Percentiles rank a stretch among this genome's conserved stretches.
These are phyloP conservation scores for Lachnellula suecica DNA, from an alignment of 2,329 filamentous ascomycete species.

Conservation along the genomic window DNA sequence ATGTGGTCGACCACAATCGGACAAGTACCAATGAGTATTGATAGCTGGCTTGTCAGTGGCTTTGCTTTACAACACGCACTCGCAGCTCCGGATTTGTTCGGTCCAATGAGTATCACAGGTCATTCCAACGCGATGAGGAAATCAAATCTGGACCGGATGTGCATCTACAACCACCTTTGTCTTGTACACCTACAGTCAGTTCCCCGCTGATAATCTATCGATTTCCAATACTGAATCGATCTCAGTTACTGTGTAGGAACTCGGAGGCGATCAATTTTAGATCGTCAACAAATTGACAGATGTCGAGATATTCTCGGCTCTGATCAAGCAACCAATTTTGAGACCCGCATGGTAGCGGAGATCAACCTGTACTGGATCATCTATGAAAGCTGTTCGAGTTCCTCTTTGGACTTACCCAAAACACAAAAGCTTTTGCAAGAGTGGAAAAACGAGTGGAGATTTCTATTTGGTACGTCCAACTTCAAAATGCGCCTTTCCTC, in stretches of 20 bases:
- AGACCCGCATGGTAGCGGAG: conserved; percentile 46
- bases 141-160: conserved; percentile 32
- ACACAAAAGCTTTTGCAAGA: conserved; percentile 34
- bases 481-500: not conserved
- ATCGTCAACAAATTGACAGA: conserved; percentile 36
- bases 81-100: conserved; percentile 36
- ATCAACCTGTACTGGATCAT: conserved; percentile 45
- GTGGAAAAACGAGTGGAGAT: conserved; percentile 41
- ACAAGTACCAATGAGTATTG: conserved; percentile 42
- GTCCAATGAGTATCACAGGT: conserved; percentile 8
- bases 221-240: not conserved
- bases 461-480: conserved; percentile 34
- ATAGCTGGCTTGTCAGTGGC: conserved; percentile 44
- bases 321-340: conserved; percentile 42
- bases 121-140: conserved; percentile 17
- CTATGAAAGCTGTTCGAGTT: conserved; percentile 36
- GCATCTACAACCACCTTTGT: conserved; percentile 44
- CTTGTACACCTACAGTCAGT: conserved; percentile 41
- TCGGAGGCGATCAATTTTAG: conserved; percentile 37
- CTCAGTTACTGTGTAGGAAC: conserved; percentile 42
- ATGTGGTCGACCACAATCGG: conserved; percentile 47
- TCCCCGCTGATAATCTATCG: not conserved
- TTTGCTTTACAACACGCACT: conserved; percentile 42
- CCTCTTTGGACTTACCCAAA: conserved; percentile 33
- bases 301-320: conserved; percentile 38